phyloP scores from a whole-genome alignment of 805 yeast species.

The Zygotorulaspora chibaensis region DNA sequence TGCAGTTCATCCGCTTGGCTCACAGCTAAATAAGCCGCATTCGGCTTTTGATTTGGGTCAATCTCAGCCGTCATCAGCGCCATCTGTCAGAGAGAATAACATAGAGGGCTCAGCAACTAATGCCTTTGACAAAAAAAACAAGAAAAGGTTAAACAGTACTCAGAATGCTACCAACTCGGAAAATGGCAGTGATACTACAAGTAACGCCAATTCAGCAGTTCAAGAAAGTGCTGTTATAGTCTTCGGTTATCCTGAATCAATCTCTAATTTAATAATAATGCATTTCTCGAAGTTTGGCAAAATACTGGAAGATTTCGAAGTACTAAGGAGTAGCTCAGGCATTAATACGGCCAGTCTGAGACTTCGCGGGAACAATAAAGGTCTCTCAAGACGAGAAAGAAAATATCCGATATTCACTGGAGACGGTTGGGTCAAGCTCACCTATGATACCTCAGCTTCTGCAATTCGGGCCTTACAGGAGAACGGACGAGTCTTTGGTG shows the following conservation, averaged over 20 bases:
- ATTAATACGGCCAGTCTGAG: conserved; percentile 29
- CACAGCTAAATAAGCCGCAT: conserved; percentile 9
- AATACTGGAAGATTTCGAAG: conserved; percentile 69
- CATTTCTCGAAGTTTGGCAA: conserved; percentile 78
- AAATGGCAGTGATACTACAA: conserved; percentile 3
- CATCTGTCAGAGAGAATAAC: conserved; percentile 2
- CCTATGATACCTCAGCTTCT: conserved; percentile 68
- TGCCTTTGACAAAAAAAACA: conserved; percentile 19
- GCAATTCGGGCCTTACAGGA: conserved; percentile 84
- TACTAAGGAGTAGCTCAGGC: conserved; percentile 34
- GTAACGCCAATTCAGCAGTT: conserved; percentile 3
- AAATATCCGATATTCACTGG: conserved; percentile 76
- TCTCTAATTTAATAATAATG: conserved; percentile 60
- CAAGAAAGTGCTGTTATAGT: conserved; percentile 68
- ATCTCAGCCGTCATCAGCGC: conserved; percentile 4
- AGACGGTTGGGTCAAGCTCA: conserved; percentile 84
- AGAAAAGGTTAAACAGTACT: background rate
- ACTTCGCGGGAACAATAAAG: conserved; percentile 15
- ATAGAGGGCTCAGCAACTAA: conserved; percentile 11
- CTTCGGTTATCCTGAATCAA: conserved; percentile 82
- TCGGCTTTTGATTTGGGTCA: background rate
- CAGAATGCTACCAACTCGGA: conserved; percentile 3
- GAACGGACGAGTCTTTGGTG: conserved; percentile 69
- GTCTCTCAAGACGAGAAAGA: conserved; percentile 16
- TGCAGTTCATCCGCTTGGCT: conserved; percentile 17